Base-by-base conservation (phyloP, 2,329 filamentous ascomycete genomes). In the Graphiopsis chlorocephala region DNA sequence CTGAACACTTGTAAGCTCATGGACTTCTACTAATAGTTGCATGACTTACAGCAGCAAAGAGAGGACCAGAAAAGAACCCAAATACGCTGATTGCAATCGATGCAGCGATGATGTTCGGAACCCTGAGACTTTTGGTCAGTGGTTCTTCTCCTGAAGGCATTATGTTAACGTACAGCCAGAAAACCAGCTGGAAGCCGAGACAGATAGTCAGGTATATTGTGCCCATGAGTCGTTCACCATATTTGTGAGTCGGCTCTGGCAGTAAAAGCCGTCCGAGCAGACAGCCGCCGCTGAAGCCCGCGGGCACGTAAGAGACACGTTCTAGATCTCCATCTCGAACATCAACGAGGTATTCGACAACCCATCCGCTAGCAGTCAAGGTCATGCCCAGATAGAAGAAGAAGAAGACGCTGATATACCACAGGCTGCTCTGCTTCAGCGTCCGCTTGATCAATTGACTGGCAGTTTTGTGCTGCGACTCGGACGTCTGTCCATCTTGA, bases 321-420 rank as follows among this genome's bases (percentile, higher is more conserved):
- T 83, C 78, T 0, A 89, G 75, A 1, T 84, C 77, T 0, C 86
- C 86, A 2, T 83, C 77, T 0, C 87, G 83, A n/a, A 86, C 84
- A 2, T 81, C 80, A 7, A 88, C 83, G 3, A 90, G 79, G 63
- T 86, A 90, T 68, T 88, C 85, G 1, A 89, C 86, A 0, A 89
- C 83, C 87, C 86, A 90, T 1, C 87, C 86, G 74, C 80, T 79
- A 12, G 85, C 83, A 0, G 86, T 89, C 2, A 87, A 81, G 1
- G 71, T 73, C 0, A 81, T 82, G 0, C 87, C 87, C 0, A 89
- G 77, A 60, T 85, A 84, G 72, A 88, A 88, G 75, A 89, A 89
- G 76, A 85, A 89, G 73, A 87, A 89, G 1, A 87, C 62, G 57
- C 85, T 86, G 2, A 89, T 71, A 0, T 87, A 72, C 84, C 86